Evolutionary conservation across 176 grass and related monocot species (phyloP).

Genomic region (Lolium perenne): DNA sequence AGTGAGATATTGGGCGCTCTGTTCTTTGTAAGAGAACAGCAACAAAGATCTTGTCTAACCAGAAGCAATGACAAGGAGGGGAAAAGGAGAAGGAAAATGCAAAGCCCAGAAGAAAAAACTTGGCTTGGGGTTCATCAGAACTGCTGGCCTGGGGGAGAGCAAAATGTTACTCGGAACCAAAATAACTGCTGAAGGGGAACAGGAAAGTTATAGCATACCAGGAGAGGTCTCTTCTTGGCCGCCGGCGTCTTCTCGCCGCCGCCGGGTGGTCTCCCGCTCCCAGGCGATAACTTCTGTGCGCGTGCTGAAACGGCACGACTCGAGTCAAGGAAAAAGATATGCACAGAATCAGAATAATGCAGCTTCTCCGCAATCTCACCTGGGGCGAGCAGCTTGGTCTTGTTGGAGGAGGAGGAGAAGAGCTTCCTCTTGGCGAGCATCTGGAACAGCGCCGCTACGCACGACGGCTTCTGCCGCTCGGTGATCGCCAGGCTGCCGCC

Average conservation of each 20-base stretch:
- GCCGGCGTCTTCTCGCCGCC: slow-evolving; percentile 25
- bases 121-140: neutral
- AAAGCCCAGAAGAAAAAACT: neutral
- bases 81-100: neutral
- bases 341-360: slow-evolving; percentile 15
- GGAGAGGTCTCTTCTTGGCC: slow-evolving; percentile 39
- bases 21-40: neutral
- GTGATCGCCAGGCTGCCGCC: slow-evolving; percentile 45
- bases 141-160: neutral
- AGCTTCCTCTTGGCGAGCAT: slow-evolving; percentile 61
- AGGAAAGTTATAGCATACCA: slow-evolving; percentile 13
- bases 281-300: slow-evolving; percentile 36
- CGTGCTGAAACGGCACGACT: slow-evolving; percentile 41
- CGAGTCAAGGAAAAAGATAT: neutral
- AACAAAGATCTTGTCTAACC: neutral
- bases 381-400: slow-evolving; percentile 58
- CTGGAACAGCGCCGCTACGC: slow-evolving; percentile 63
- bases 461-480: slow-evolving; percentile 65
- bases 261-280: slow-evolving; percentile 18
- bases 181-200: neutral
- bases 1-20: neutral
- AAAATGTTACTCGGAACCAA: neutral
- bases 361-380: slow-evolving; percentile 40
- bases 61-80: neutral
- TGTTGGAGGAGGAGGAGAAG: slow-evolving; percentile 60